Evolutionary conservation across 192 early-diverging fungal genomes (phyloP).

Genomic region (Phlyctochytrium bullatum): DNA sequence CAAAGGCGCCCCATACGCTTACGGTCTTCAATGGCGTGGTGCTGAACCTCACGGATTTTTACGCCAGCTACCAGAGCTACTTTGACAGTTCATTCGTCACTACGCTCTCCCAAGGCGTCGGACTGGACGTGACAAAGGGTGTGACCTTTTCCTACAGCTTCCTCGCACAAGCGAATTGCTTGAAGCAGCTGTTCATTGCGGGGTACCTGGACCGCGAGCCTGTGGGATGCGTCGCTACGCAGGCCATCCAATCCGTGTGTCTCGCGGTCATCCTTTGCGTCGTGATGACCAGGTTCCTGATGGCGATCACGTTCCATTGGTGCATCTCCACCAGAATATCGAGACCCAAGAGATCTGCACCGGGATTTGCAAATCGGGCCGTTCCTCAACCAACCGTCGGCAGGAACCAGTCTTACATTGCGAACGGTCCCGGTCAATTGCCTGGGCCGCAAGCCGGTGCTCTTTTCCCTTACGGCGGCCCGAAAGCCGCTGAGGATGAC

Average conservation of each 20-base stretch:
- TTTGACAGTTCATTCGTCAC: neutral
- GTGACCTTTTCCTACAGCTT: neutral
- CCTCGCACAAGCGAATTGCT: conserved; percentile 4
- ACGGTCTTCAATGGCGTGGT: conserved; percentile 44
- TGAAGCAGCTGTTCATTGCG: conserved; percentile 17
- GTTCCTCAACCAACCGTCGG: neutral
- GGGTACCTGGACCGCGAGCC: conserved; percentile 29
- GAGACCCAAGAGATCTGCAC: conserved; percentile 35
- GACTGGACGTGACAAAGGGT: neutral
- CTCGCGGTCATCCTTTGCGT: conserved; percentile 39
- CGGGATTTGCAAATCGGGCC: no score
- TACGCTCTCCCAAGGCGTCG: neutral
- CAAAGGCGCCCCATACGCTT: conserved; percentile 35
- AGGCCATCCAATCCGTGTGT: conserved; percentile 25
- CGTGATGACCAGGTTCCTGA: conserved; percentile 39
- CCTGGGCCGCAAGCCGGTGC: no score
- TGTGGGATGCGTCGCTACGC: conserved; percentile 37
- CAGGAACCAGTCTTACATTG: neutral
- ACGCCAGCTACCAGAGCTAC: neutral
- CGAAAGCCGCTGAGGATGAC: neutral
- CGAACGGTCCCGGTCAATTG: neutral
- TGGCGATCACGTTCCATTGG: conserved; percentile 49
- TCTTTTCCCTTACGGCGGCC: neutral
- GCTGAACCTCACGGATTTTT: conserved; percentile 38
- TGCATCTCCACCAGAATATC: conserved; percentile 37